Evolutionary conservation across 2,329 filamentous ascomycete species (phyloP).

Genomic region (Sphaceloma murrayae): DNA sequence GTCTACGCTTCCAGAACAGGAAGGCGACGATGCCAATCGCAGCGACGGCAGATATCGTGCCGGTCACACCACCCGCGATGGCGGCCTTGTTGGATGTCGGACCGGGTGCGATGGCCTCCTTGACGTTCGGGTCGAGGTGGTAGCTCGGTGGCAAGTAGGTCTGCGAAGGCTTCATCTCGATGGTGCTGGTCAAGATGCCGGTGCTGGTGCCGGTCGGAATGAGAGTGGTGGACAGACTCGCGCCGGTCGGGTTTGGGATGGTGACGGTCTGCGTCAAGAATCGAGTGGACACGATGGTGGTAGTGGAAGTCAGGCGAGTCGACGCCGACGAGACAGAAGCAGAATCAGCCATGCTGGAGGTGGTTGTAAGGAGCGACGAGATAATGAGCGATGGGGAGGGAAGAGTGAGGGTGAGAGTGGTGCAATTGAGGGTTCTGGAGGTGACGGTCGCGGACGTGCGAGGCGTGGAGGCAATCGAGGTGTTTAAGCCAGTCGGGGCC

Average conservation of each 20-base stretch:
- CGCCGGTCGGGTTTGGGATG: conserved; percentile 8
- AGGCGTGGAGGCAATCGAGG: conserved; percentile 10
- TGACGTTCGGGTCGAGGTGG: conserved; percentile 10
- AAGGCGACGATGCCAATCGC: conserved; percentile 15
- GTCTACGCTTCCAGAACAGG: conserved; percentile 16
- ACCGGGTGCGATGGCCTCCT: conserved; percentile 5
- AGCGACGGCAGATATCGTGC: conserved; percentile 16
- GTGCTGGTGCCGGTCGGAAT: conserved; percentile 5
- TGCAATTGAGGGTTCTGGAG: conserved; percentile 8
- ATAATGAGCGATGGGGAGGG: conserved; percentile 16
- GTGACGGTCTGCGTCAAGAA: conserved; percentile 14
- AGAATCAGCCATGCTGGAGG: conserved; percentile 2
- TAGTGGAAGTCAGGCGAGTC: conserved; percentile 15
- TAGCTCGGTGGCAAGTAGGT: conserved; percentile 9
- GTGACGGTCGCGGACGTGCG: conserved; percentile 11
- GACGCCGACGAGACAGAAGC: conserved; percentile 8
- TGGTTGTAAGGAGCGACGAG: conserved; percentile 16
- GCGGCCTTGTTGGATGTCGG: conserved; percentile 8
- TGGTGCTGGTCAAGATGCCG: no score
- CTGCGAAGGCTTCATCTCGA: conserved; percentile 9
- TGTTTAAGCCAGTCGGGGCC: conserved; percentile 16
- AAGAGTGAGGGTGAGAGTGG: conserved; percentile 11
- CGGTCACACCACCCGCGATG: conserved; percentile 18
- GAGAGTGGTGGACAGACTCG: conserved; percentile 8
- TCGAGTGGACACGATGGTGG: conserved; percentile 15